These are phyloP conservation scores for Fraxinus dipetala DNA, from an alignment of 305 asterid genomes.

Conservation along the genomic window DNA sequence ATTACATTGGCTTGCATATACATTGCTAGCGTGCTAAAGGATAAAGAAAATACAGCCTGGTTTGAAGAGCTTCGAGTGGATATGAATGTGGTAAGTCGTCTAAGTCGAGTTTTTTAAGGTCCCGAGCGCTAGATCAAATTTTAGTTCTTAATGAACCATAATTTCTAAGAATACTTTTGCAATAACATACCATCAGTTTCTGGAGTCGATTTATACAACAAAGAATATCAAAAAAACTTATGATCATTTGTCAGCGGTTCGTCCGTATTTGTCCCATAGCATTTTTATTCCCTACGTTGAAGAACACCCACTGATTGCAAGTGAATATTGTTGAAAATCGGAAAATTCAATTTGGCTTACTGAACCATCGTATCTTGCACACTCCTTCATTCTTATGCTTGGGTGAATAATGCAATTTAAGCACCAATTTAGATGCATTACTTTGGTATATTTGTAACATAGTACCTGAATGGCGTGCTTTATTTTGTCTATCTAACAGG, in stretches of 20 bases:
- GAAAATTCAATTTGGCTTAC: background rate
- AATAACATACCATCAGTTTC: background rate
- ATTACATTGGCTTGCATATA: conserved; percentile 85
- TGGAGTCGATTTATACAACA: background rate
- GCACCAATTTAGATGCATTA: background rate
- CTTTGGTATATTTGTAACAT: background rate
- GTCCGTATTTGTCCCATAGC: background rate
- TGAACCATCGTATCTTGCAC: background rate
- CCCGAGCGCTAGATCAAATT: background rate
- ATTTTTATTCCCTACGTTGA: background rate
- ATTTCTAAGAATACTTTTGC: background rate
- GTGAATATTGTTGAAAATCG: background rate
- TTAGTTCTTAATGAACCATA: background rate
- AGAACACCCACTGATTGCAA: background rate
- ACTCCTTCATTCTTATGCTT: background rate
- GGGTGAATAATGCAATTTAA: background rate
- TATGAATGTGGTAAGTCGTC: conserved; percentile 71
- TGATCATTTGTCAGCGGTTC: background rate
- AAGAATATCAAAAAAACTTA: background rate
- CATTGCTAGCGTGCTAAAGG: conserved; percentile 79
- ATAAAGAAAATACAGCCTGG: conserved; percentile 91
- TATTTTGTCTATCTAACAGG: conserved; percentile 42
- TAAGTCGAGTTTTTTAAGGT: background rate
- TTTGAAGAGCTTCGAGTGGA: conserved; percentile 97
- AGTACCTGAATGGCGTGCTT: background rate